A percentile compares a stretch with the other conserved stretches of the same genome.
These are phyloP conservation scores for Leishmania tarentolae DNA, from an alignment of 208 protist genomes.

Conservation along the genomic window DNA sequence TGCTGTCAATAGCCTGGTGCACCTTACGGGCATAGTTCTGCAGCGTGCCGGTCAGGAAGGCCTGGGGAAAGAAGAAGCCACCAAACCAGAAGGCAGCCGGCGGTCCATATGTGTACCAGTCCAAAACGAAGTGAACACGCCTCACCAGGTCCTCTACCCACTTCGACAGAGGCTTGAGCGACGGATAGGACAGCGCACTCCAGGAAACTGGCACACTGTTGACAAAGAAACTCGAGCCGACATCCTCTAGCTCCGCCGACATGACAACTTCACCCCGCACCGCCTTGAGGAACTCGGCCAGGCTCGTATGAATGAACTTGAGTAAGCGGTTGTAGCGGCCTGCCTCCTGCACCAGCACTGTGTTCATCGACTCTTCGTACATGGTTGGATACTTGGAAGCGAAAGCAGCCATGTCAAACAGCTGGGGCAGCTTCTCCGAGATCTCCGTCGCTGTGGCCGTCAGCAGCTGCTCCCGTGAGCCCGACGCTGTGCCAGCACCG, in stretches of 20 bases:
- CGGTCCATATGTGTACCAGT: slow-evolving; percentile 87
- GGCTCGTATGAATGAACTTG: slow-evolving; percentile 78
- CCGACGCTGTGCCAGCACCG: slow-evolving; percentile 40
- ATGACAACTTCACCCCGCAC: slow-evolving; percentile 97
- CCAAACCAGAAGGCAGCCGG: slow-evolving; percentile 95
- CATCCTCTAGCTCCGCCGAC: slow-evolving; percentile 93
- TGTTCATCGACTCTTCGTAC: slow-evolving; percentile 96
- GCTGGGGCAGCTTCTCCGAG: slow-evolving; percentile 75
- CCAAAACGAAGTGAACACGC: slow-evolving; percentile 90
- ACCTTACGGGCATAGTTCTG: slow-evolving; percentile 97
- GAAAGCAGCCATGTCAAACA: slow-evolving; percentile 88
- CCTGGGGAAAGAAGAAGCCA: slow-evolving; percentile 98
- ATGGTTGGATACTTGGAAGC: slow-evolving; percentile 86
- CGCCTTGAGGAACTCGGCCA: slow-evolving; percentile 94
- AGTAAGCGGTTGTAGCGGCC: slow-evolving; percentile 95
- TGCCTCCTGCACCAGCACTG: slow-evolving; percentile 94
- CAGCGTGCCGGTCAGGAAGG: slow-evolving; percentile 95
- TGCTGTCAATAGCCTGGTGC: slow-evolving; percentile 95
- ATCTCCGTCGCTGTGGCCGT: slow-evolving; percentile 83
- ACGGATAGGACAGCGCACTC: slow-evolving; percentile 93
- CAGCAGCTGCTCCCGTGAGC: slow-evolving; percentile 77
- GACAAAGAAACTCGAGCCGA: slow-evolving; percentile 95
- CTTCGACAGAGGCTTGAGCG: slow-evolving; percentile 95
- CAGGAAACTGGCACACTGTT: slow-evolving; percentile 95
- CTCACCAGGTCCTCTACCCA: slow-evolving; percentile 96